Evolutionary conservation across 257 asterid genomes (phyloP).

Genomic region (Solanum chilense): DNA sequence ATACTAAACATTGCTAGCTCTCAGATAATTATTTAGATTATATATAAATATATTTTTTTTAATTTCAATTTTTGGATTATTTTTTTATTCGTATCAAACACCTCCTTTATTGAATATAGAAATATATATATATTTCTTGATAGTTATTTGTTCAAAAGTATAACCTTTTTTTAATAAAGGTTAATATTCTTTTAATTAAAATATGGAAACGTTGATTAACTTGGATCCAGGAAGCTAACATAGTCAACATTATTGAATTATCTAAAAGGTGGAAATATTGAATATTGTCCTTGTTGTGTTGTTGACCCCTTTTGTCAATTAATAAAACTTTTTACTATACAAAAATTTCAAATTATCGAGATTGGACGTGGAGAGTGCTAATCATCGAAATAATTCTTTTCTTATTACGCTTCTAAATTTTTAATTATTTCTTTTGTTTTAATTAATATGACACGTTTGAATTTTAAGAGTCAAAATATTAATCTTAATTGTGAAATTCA

Average conservation of each 20-base stretch:
- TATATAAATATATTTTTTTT: too few relatives aligned
- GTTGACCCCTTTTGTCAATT: neutral
- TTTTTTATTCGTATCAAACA: too few relatives aligned
- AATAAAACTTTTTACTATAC: neutral
- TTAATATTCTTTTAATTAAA: neutral
- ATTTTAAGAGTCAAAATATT: neutral
- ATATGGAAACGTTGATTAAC: neutral
- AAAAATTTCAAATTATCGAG: neutral
- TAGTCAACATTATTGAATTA: neutral
- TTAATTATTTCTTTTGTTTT: neutral
- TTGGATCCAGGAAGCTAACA: neutral
- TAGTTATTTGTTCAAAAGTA: neutral
- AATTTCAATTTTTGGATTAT: too few relatives aligned
- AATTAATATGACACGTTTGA: neutral
- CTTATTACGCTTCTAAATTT: neutral
- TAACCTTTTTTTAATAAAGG: neutral
- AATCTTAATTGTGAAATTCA: neutral
- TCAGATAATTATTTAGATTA: too few relatives aligned
- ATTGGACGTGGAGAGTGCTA: neutral
- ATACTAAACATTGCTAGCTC: too few relatives aligned
- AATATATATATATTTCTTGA: neutral
- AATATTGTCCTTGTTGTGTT: neutral
- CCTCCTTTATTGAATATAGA: too few relatives aligned
- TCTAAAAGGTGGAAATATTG: neutral
- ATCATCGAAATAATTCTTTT: neutral